Percentiles rank a stretch among this genome's conserved stretches.
phyloP scores from a whole-genome alignment of 345 rosid genomes.

The Conringia planisiliqua region DNA sequence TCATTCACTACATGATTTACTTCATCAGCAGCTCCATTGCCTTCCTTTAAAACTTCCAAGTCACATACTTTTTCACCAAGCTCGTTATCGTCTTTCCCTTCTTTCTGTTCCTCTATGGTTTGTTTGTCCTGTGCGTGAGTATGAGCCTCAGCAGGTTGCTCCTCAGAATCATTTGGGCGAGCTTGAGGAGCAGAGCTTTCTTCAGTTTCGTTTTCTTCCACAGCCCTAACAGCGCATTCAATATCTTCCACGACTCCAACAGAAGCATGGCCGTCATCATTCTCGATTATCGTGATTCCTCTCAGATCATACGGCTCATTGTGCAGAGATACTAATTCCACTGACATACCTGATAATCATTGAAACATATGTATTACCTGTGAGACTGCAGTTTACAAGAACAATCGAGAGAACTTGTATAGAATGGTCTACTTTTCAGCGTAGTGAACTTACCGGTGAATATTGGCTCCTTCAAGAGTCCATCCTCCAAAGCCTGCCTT shows the following conservation, averaged over 20 bases:
- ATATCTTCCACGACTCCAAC: constrained; percentile 38
- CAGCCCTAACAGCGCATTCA: constrained; percentile 40
- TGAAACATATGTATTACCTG: neutral
- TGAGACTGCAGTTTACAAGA: constrained; percentile 15
- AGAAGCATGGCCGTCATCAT: constrained; percentile 39
- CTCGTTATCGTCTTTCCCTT: constrained; percentile 36
- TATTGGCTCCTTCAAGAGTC: constrained; percentile 58
- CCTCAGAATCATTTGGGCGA: constrained; percentile 4
- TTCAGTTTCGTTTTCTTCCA: constrained; percentile 40
- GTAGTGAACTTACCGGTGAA: constrained; percentile 64
- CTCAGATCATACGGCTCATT: constrained; percentile 63
- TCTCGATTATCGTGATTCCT: constrained; percentile 48
- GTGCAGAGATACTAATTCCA: constrained; percentile 53
- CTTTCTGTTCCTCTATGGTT: constrained; percentile 13
- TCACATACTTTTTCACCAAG: constrained; percentile 39
- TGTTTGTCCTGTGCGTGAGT: constrained; percentile 11
- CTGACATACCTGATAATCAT: constrained; percentile 64
- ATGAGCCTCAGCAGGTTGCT: constrained; percentile 20
- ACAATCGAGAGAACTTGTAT: constrained; percentile 6
- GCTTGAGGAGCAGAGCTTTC: constrained; percentile 28
- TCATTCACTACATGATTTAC: constrained; percentile 30
- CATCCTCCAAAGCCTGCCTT: constrained; percentile 75
- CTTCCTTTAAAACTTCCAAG: constrained; percentile 45
- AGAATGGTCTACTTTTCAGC: neutral
- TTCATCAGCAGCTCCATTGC: constrained; percentile 41